Conservation (phyloP, 2,329 filamentous ascomycete species). For the Cladosporium austrohemisphaericum region DNA sequence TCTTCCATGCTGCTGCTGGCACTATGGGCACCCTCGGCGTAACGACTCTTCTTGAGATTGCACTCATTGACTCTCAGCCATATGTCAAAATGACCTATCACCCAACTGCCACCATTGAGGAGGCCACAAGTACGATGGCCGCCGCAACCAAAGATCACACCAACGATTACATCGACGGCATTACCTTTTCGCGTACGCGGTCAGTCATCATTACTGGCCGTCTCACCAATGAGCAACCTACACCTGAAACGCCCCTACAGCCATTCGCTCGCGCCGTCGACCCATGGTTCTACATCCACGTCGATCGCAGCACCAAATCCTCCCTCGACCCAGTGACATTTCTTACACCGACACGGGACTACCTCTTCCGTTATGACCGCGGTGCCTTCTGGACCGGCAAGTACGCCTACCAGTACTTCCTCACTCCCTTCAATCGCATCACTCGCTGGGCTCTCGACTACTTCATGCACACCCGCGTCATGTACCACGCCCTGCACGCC, state of each 20-base stretch:
- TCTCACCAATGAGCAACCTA: conserved; percentile 30
- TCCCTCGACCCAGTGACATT: conserved; percentile 40
- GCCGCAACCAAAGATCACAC: conserved; percentile 35
- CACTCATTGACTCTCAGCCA: conserved; percentile 43
- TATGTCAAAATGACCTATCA: conserved; percentile 51
- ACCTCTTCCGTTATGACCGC: conserved; percentile 68
- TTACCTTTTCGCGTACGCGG: conserved; percentile 43
- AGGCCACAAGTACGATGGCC: conserved; percentile 41
- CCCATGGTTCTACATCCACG: conserved; percentile 51
- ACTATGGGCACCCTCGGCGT: conserved; percentile 66
- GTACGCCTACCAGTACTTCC: conserved; percentile 60
- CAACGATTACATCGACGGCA: conserved; percentile 49
- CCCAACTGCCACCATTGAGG: conserved; percentile 39
- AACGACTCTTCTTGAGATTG: conserved; percentile 54
- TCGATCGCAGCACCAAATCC: conserved; percentile 23
- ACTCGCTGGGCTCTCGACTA: conserved; percentile 58
- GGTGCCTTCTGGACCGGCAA: conserved; percentile 64
- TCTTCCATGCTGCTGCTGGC: conserved; percentile 63
- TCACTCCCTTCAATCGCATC: conserved; percentile 56
- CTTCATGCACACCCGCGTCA: conserved; percentile 58
- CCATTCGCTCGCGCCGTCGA: conserved; percentile 44
- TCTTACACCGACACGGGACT: conserved; percentile 54
- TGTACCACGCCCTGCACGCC: conserved; percentile 61
- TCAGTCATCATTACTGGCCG: conserved; percentile 45
- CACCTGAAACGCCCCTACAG: conserved; percentile 12